Percentiles rank a stretch among this genome's conserved stretches.
Evolutionary conservation across 306 rosid genomes (phyloP).

Genomic region (Leucaena leucocephala): DNA sequence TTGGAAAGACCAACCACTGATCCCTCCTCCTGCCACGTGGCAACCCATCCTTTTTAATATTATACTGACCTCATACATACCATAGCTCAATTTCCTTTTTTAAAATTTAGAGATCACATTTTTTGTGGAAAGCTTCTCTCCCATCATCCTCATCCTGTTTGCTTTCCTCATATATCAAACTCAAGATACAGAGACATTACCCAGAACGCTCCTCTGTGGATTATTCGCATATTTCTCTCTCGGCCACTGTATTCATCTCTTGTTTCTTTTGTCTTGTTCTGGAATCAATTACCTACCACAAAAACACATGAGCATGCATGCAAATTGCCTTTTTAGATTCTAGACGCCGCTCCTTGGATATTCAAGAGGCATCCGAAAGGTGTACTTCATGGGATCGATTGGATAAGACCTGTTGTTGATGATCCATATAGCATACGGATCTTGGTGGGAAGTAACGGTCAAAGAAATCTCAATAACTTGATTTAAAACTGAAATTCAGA

Average conservation of each 20-base stretch:
- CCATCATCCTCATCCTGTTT: conserved; percentile 34
- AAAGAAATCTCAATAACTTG: conserved; percentile 13
- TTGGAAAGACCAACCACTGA: conserved; percentile 60
- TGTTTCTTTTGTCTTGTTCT: neutral
- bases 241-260: conserved; percentile 17
- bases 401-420: too few relatives aligned
- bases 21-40: conserved; percentile 50
- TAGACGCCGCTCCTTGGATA: neutral
- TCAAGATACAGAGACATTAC: neutral
- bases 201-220: conserved; percentile 34
- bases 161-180: neutral
- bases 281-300: neutral
- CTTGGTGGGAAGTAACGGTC: too few relatives aligned
- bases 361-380: too few relatives aligned
- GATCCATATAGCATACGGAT: too few relatives aligned
- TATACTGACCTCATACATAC: neutral
- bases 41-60: conserved; percentile 33
- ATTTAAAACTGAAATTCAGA: conserved; percentile 31
- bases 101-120: neutral
- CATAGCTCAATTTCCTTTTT: neutral
- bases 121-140: conserved; percentile 41
- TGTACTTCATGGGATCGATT: too few relatives aligned
- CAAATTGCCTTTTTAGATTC: neutral
- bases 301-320: neutral
- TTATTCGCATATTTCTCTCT: conserved; percentile 16